Conservation (phyloP, 1,284 basidiomycete species). For the Rhodofomes roseus region DNA sequence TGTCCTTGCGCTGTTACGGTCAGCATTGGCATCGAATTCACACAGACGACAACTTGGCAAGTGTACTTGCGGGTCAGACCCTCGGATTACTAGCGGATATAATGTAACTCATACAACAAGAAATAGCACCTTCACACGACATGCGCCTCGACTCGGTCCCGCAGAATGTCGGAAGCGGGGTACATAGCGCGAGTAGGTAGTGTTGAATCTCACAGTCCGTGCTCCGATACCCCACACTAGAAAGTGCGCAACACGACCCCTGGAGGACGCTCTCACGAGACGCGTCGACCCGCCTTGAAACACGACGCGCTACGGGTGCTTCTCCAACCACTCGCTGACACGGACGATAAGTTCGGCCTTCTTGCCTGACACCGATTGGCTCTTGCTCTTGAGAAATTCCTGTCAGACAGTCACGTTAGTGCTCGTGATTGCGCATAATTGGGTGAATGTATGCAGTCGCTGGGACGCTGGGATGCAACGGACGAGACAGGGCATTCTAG, state of each 20-base stretch:
- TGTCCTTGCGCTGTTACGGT: no score
- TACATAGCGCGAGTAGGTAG: neutral
- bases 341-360: slow-evolving; percentile 69
- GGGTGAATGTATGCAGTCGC: neutral
- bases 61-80: neutral
- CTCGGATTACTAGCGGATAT: neutral
- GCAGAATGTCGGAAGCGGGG: neutral
- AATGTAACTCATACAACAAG: neutral
- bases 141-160: slow-evolving; percentile 6
- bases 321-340: slow-evolving; percentile 55
- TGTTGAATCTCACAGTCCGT: neutral
- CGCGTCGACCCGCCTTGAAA: neutral
- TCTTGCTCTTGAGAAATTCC: slow-evolving; percentile 69
- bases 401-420: slow-evolving; percentile 25
- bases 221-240: neutral
- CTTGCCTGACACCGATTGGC: slow-evolving; percentile 55
- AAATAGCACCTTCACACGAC: slow-evolving; percentile 1
- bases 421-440: neutral
- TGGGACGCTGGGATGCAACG: neutral
- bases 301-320: slow-evolving; percentile 27
- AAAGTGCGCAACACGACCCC: neutral
- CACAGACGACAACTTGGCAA: neutral
- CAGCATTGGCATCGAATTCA: no score
- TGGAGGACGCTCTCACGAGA: neutral
- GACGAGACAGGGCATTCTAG: neutral